Percentiles rank a stretch among this genome's conserved stretches.
Conservation (phyloP, 208 protist genomes). For the Wallacemonas sp. region DNA sequence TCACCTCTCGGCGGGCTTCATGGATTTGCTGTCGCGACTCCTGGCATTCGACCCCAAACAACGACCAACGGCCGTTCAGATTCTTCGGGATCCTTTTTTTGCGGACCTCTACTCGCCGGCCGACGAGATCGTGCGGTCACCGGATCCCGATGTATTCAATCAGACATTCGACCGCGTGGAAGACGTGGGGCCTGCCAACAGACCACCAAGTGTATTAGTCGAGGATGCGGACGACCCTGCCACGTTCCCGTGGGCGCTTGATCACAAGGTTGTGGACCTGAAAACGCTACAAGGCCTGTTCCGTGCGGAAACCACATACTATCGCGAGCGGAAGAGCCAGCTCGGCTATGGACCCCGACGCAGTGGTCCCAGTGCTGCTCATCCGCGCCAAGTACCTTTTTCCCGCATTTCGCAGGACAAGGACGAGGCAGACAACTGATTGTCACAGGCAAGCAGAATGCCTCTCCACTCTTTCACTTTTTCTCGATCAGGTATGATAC, state of each 20-base stretch:
- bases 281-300: conserved; percentile 32
- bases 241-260: conserved; percentile 49
- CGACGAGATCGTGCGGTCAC: conserved; percentile 66
- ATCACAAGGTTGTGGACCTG: conserved; percentile 42
- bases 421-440: no score
- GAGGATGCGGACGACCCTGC: conserved; percentile 15
- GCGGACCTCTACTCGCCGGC: conserved; percentile 21
- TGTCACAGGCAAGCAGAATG: no score
- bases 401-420: no score
- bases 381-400: no score
- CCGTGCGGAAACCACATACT: conserved; percentile 27
- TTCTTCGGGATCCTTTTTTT: conserved; percentile 70
- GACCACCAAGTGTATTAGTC: conserved; percentile 63
- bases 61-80: conserved; percentile 58
- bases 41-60: conserved; percentile 52
- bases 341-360: neutral
- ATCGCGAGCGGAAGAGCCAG: neutral
- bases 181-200: conserved; percentile 83
- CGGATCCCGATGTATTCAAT: conserved; percentile 40
- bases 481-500: no score
- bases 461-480: no score
- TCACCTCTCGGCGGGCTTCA: conserved; percentile 40
- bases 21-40: conserved; percentile 49
- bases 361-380: no score
- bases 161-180: conserved; percentile 64